These are phyloP conservation scores for Trichoderma sp. DNA, from an alignment of 2,329 filamentous ascomycete genomes.

Conservation along the genomic window DNA sequence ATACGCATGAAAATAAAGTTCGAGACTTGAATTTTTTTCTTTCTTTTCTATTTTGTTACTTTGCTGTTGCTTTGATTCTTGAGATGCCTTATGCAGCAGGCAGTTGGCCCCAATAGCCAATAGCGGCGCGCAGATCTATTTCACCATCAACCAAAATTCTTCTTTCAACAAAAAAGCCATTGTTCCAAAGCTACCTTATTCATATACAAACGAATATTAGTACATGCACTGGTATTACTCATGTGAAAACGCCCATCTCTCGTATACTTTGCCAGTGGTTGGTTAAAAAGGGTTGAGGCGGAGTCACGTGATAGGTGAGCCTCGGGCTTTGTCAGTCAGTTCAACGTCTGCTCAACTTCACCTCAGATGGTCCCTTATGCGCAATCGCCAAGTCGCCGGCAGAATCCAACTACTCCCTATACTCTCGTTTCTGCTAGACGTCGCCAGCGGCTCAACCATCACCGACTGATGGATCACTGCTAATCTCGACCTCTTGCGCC, in stretches of 20 bases:
- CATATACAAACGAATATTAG: background rate
- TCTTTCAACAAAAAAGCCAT: too few relatives aligned
- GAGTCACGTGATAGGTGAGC: slow-evolving; percentile 6
- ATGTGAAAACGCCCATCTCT: background rate
- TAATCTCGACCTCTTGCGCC: slow-evolving; percentile 11
- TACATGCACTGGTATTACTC: background rate
- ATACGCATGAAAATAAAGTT: background rate
- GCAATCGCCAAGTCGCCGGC: slow-evolving; percentile 9
- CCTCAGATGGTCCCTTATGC: slow-evolving; percentile 1
- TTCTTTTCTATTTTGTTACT: background rate
- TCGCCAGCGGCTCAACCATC: background rate
- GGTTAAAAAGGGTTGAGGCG: background rate
- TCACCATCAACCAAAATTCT: background rate
- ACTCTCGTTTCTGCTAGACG: slow-evolving; percentile 8
- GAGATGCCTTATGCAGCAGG: background rate
- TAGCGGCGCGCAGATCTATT: background rate
- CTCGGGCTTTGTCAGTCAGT: slow-evolving; percentile 8
- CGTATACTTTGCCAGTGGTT: background rate
- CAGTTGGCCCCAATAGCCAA: background rate
- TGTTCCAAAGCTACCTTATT: background rate
- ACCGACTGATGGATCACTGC: slow-evolving; percentile 14
- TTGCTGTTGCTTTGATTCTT: background rate
- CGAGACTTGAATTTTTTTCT: background rate
- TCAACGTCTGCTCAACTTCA: slow-evolving; percentile 12
- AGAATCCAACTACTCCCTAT: background rate